Evolutionary conservation across 2,329 filamentous ascomycete genomes (phyloP), one percentile per base, ranked within the genome.

Genomic region (Neopestalotiopsis sp.): DNA sequence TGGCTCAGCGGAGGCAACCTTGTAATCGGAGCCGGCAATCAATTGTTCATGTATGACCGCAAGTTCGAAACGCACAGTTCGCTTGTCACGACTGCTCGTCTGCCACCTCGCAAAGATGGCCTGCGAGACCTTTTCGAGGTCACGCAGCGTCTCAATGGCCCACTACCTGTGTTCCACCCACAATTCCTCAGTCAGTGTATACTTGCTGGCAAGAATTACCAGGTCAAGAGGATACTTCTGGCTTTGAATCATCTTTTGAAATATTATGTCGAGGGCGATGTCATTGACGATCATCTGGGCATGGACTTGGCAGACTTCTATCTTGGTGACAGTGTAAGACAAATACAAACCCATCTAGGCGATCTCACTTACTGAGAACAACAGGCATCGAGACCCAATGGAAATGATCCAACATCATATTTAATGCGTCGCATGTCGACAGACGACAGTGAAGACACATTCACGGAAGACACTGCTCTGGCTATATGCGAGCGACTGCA

Each of bases 101-200:
- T 88, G 24, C 83, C 86, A 14, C 81, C 83, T 61, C 78, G 81
- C 30, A 85, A 84, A 69, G 81, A 81, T 75, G 84, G 84, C 4
- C 84, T 84, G 1, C 87, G 89, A 77, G 91, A 96, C 76, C 83
- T 97, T 4, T 97, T 97, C 73, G 90, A 95, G 52, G 88, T 94
- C 9, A 93, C 97, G 12, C 92, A 93, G 73, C 86, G 93, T 70
- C 85, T 98, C 63, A 98, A 98, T 75, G 93, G 94, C 0, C 92
- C 95, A 2, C 83, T 98, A 6, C 94, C 96, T 0, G 86, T 97
- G 2, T 99, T 97, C 74, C 95, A 99, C 75, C 96, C 96, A 0
- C 94, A 97, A 75, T 93, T 97, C 69, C 81, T 98, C 32, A 92
- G 93, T 66, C 93, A 98, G 78, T 95, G 93, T 74, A 94, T 97